phyloP scores from a whole-genome alignment of 2,329 filamentous ascomycete genomes.

The Fusarium papillatum region DNA sequence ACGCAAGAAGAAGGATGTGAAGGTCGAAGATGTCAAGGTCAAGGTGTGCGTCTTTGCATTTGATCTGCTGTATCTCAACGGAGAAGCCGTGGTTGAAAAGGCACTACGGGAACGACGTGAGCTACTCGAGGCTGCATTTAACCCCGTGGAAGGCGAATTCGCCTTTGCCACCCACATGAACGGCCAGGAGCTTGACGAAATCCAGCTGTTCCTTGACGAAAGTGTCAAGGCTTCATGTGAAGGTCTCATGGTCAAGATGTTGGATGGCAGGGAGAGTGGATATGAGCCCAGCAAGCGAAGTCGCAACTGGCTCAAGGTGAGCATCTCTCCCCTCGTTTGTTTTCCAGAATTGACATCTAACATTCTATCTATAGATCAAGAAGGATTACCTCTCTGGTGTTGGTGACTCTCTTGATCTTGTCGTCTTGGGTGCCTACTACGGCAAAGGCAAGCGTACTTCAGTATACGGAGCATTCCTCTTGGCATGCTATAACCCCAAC shows the following conservation, averaged over 20 bases:
- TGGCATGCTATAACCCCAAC: slow-evolving; percentile 90
- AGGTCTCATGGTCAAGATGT: slow-evolving; percentile 99
- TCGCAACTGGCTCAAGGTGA: slow-evolving; percentile 97
- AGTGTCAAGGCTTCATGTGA: slow-evolving; percentile 97
- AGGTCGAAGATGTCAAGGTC: slow-evolving; percentile 94
- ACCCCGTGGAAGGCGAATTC: slow-evolving; percentile 89
- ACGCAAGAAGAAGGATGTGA: slow-evolving; percentile 96
- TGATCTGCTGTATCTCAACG: slow-evolving; percentile 93
- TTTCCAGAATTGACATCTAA: slow-evolving; percentile 69
- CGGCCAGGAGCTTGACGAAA: slow-evolving; percentile 91
- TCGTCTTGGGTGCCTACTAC: slow-evolving; percentile 94
- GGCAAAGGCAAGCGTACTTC: slow-evolving; percentile 96
- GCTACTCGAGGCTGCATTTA: slow-evolving; percentile 80
- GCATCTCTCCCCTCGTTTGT: slow-evolving; percentile 1
- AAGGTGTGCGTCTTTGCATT: slow-evolving; percentile 98
- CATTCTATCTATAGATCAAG: slow-evolving; percentile 75
- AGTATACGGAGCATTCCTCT: slow-evolving; percentile 94
- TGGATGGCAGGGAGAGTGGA: slow-evolving; percentile 91
- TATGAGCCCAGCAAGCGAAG: slow-evolving; percentile 97
- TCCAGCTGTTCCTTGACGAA: slow-evolving; percentile 92
- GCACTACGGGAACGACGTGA: slow-evolving; percentile 86
- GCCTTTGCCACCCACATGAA: slow-evolving; percentile 90
- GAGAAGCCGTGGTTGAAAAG: slow-evolving; percentile 89
- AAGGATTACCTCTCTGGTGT: slow-evolving; percentile 97
- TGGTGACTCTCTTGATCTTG: slow-evolving; percentile 95